A percentile compares a stretch with the other conserved stretches of the same genome.
Evolutionary conservation across 176 grass and related monocot genomes (phyloP).

Genomic region (Thinopyrum elongatum): DNA sequence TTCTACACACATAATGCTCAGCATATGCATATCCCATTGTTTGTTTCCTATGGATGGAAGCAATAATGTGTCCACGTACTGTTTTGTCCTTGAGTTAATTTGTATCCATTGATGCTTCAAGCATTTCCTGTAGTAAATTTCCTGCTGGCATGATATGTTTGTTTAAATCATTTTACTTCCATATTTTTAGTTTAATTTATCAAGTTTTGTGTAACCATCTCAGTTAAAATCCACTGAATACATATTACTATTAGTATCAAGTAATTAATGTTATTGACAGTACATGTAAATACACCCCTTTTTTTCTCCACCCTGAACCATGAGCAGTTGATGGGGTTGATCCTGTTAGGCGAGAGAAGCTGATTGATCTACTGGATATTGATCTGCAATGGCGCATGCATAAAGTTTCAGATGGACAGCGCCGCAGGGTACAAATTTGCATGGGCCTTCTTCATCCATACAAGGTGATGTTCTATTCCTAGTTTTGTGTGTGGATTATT

Average conservation of each 20-base stretch:
- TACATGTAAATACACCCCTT: conserved; percentile 27
- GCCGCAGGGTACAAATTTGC: conserved; percentile 95
- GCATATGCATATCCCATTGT: background rate
- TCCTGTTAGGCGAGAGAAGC: conserved; percentile 83
- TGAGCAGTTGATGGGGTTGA: conserved; percentile 89
- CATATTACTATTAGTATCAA: background rate
- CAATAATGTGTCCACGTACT: background rate
- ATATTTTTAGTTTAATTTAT: background rate
- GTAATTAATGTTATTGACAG: conserved; percentile 10
- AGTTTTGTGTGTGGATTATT: conserved; percentile 1
- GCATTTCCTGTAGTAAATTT: background rate
- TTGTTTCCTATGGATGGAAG: conserved; percentile 14
- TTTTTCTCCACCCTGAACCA: conserved; percentile 31
- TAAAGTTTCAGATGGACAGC: conserved; percentile 98
- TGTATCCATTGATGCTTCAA: background rate
- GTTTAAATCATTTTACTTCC: background rate
- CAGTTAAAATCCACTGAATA: conserved; percentile 1
- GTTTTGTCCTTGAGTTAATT: background rate
- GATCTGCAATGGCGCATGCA: conserved; percentile 95
- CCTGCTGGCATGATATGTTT: background rate
- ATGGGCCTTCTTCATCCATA: conserved; percentile 98
- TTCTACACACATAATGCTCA: background rate
- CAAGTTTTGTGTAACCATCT: background rate
- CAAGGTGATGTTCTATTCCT: conserved; percentile 59
- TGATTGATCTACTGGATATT: conserved; percentile 91